Percentiles rank a stretch among this genome's conserved stretches.
Evolutionary conservation across 2,329 filamentous ascomycete genomes (phyloP).

Genomic region (Pseudogymnoascus sp.): DNA sequence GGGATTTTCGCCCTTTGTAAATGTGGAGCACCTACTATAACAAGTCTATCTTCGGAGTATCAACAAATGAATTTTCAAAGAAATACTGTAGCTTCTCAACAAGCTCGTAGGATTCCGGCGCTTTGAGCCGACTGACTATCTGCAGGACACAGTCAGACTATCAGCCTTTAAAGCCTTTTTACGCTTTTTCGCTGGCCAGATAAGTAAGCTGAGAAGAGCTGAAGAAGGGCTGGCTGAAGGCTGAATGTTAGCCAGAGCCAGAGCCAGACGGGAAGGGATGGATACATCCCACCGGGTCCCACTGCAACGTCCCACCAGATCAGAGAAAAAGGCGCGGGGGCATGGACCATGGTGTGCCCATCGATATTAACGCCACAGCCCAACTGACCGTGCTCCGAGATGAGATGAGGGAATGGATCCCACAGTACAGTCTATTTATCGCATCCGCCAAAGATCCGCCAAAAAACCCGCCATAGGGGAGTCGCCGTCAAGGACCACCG

Average conservation of each 20-base stretch:
- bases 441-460: neutral
- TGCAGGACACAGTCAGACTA: slow-evolving; percentile 3
- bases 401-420: slow-evolving; percentile 1
- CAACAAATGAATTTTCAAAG: neutral
- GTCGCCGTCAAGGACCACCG: neutral
- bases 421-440: neutral
- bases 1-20: neutral
- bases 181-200: neutral
- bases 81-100: neutral
- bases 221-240: neutral
- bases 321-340: slow-evolving; percentile 1
- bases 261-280: neutral
- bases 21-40: slow-evolving; percentile 2
- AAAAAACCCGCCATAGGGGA: no score
- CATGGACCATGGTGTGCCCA: neutral
- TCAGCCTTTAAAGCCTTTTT: neutral
- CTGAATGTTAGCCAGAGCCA: no score
- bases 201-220: slow-evolving; percentile 9
- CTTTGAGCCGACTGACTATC: neutral
- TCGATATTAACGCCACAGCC: slow-evolving; percentile 8
- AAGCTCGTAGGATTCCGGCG: neutral
- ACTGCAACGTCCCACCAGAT: slow-evolving; percentile 6
- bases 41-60: neutral
- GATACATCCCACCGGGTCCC: neutral
- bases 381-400: slow-evolving; percentile 5